Base-by-base conservation (phyloP, 1,139 yeast genomes). In the Suhomyces terraborum region DNA sequence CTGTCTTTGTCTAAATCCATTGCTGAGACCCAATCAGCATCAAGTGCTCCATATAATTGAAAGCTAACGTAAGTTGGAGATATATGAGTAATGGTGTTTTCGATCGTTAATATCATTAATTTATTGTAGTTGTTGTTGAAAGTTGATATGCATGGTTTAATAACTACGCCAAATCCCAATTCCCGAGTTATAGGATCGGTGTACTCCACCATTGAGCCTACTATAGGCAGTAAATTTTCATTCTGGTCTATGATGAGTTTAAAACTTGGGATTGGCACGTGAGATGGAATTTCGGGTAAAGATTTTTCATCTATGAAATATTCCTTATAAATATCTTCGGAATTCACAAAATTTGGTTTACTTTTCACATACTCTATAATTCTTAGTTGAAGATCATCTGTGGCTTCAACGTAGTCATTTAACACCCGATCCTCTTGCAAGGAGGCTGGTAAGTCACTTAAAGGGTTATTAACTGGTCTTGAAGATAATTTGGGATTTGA, bases 121-220 rank as follows among this genome's bases (percentile, higher is more conserved):
- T 66, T 66, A 49, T 68, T 69, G 40, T 59, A 61, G 41, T 51
- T 54, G 30, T 59, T 66, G 46, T 69, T 64, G 46, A 73, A 73
- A 21, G 53, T 56, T 10, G 73, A 57, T 26, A 51, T 42, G 1
- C 69, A 52, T 20, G 52, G 61, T 34, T 59, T 48, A 2, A 72
- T 22, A 2, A 73, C 75, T 1, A 69, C 46, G 0, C 77, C 77
- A 27, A 67, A 44, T 1, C 31, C 36, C 8, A 31, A n/a, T 4
- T 47, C 30, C 3, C 38, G 36, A 29, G 48, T 36, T 32, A 45
- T 34, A 4, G 53, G 54, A 23, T 55, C 51, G 3, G 47, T 40
- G 42, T 59, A 62, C 43, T 68, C 73, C 1, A 72, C 61, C 1
- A 72, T 41, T 1, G 75, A 66, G 0, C 78, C 78, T 4, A 48